Evolutionary conservation across 2,329 filamentous ascomycete genomes (phyloP).

Genomic region (Sclerotinia sclerotiorum): DNA sequence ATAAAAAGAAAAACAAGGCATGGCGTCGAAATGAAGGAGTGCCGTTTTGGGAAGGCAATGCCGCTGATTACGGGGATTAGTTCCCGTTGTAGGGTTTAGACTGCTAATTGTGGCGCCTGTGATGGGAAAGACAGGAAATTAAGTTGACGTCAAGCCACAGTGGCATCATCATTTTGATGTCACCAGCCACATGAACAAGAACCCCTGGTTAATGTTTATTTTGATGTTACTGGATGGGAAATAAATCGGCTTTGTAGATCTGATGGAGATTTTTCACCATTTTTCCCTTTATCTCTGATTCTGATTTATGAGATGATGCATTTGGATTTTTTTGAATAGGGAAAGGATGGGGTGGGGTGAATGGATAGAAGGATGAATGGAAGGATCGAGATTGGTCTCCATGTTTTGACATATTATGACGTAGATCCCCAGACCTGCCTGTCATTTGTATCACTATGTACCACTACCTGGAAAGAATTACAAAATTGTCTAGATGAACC

Average conservation of each 20-base stretch:
- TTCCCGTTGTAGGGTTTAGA: conserved; percentile 2
- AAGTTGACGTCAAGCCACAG: conserved; percentile 8
- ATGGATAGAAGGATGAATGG: background rate
- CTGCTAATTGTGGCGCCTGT: background rate
- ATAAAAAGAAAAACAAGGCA: conserved; percentile 5
- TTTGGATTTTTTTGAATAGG: no score
- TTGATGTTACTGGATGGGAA: background rate
- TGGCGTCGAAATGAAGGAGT: background rate
- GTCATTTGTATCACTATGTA: background rate
- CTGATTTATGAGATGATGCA: no score
- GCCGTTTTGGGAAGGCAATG: conserved; percentile 3
- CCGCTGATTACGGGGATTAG: background rate
- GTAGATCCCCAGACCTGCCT: background rate
- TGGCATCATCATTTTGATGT: background rate
- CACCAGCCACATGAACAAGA: conserved; percentile 9
- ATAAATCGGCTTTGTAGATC: background rate
- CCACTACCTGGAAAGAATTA: background rate
- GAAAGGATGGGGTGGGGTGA: no score
- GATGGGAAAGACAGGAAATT: background rate
- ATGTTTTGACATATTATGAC: conserved; percentile 1
- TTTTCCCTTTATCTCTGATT: background rate
- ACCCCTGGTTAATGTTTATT: background rate
- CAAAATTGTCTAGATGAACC: no score
- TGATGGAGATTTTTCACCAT: no score
- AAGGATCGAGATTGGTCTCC: background rate